Conservation (phyloP, 208 protist genomes). For the Trypanosoma platydactyli region DNA sequence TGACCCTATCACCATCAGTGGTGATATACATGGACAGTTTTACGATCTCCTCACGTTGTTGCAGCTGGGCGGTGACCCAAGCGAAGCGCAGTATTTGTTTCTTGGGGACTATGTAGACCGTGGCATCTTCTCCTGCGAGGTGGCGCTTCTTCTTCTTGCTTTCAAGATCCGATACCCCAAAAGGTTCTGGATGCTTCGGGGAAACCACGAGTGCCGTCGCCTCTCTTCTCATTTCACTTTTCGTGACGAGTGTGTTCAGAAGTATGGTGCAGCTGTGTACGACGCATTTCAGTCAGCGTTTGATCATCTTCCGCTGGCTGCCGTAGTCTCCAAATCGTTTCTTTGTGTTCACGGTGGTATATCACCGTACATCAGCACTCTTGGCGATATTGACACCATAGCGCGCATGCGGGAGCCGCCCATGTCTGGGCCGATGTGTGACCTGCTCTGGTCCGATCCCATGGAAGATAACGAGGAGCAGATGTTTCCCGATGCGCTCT, state of each 20-base stretch:
- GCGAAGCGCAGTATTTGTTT: slow-evolving; percentile 96
- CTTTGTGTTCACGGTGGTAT: slow-evolving; percentile 84
- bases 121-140: slow-evolving; percentile 53
- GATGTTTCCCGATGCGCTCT: slow-evolving; percentile 32
- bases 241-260: slow-evolving; percentile 80
- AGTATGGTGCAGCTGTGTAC: slow-evolving; percentile 67
- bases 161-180: slow-evolving; percentile 75
- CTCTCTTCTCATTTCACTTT: slow-evolving; percentile 90
- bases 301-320: slow-evolving; percentile 63
- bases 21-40: slow-evolving; percentile 94
- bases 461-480: slow-evolving; percentile 77
- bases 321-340: slow-evolving; percentile 54
- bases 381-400: slow-evolving; percentile 70
- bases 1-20: slow-evolving; percentile 86
- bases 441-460: slow-evolving; percentile 90
- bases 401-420: slow-evolving; percentile 78
- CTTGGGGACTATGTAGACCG: slow-evolving; percentile 96
- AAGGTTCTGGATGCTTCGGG: slow-evolving; percentile 79
- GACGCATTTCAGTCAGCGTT: slow-evolving; percentile 56
- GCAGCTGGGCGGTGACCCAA: slow-evolving; percentile 45
- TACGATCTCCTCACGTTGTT: slow-evolving; percentile 87
- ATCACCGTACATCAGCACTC: slow-evolving; percentile 33
- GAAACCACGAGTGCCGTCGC: slow-evolving; percentile 93
- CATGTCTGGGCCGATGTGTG: slow-evolving; percentile 62
- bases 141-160: slow-evolving; percentile 68